Conservation (phyloP, 2,329 filamentous ascomycete genomes). For the Atkinsonella texensis region DNA sequence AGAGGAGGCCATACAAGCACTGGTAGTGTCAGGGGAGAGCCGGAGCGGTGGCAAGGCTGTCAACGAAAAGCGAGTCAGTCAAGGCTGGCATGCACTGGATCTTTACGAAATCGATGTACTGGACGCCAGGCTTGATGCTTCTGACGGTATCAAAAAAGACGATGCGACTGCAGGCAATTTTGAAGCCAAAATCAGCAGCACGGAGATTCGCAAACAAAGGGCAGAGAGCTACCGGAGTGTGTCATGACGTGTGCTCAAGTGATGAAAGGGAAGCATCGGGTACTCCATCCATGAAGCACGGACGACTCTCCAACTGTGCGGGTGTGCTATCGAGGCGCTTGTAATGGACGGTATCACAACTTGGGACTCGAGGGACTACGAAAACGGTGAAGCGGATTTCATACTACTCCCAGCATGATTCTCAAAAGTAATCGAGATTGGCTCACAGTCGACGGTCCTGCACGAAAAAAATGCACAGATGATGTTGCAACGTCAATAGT, state of each 20-base stretch:
- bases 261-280: not conserved
- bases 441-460: too few relatives aligned
- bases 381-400: too few relatives aligned
- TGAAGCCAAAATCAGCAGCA: slow-evolving; percentile 81
- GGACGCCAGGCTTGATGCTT: slow-evolving; percentile 42
- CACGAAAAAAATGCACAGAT: too few relatives aligned
- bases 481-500: too few relatives aligned
- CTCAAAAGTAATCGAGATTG: too few relatives aligned
- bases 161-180: slow-evolving; percentile 42
- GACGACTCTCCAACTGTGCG: too few relatives aligned
- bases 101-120: slow-evolving; percentile 87
- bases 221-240: slow-evolving; percentile 2
- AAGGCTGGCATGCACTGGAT: slow-evolving; percentile 63
- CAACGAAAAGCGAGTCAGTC: slow-evolving; percentile 67
- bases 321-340: too few relatives aligned
- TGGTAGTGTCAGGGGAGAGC: slow-evolving; percentile 85
- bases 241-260: not conserved
- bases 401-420: too few relatives aligned
- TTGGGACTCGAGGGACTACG: too few relatives aligned
- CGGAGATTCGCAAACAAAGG: slow-evolving; percentile 53
- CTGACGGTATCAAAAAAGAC: slow-evolving; percentile 23
- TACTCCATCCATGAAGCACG: too few relatives aligned
- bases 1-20: slow-evolving; percentile 61
- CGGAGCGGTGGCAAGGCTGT: slow-evolving; percentile 71
- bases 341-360: too few relatives aligned